Conservation (phyloP, 768 basidiomycete species). For the Cytidiella melzeri region DNA sequence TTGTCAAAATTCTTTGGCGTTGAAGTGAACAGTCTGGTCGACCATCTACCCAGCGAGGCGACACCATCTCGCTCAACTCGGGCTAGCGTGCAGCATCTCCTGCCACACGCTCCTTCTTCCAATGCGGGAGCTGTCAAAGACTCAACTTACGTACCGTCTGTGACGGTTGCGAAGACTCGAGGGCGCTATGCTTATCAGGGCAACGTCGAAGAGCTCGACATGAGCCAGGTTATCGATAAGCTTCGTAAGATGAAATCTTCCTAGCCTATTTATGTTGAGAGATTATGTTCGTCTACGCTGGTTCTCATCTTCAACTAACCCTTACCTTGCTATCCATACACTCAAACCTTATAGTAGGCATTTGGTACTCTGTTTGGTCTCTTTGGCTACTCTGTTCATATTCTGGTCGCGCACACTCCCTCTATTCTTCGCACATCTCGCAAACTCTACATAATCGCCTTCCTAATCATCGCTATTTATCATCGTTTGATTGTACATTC, state of each 20-base stretch:
- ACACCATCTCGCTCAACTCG: not conserved
- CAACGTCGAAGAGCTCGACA: conserved; percentile 11
- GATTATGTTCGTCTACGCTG: no score
- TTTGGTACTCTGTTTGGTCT: no score
- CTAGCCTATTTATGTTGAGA: no score
- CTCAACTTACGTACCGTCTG: not conserved
- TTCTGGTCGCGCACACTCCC: no score
- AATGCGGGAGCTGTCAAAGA: not conserved
- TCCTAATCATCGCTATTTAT: no score
- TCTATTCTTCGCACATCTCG: no score
- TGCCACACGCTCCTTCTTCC: not conserved
- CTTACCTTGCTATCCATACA: no score
- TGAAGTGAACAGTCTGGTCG: conserved; percentile 38
- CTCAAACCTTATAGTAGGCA: no score
- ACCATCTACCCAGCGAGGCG: conserved; percentile 14
- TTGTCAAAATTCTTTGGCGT: conserved; percentile 55
- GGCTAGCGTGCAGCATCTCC: not conserved
- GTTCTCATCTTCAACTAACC: no score
- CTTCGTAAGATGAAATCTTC: conserved; percentile 10
- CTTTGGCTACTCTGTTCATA: no score
- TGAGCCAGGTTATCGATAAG: conserved; percentile 13
- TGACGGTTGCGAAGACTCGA: conserved; percentile 6
- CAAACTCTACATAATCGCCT: no score
- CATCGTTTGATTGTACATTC: no score
- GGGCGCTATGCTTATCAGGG: conserved; percentile 1